Evolutionary conservation across 257 asterid species (phyloP), one percentile per base, ranked within the genome.

Genomic region (Capsicum pubescens): DNA sequence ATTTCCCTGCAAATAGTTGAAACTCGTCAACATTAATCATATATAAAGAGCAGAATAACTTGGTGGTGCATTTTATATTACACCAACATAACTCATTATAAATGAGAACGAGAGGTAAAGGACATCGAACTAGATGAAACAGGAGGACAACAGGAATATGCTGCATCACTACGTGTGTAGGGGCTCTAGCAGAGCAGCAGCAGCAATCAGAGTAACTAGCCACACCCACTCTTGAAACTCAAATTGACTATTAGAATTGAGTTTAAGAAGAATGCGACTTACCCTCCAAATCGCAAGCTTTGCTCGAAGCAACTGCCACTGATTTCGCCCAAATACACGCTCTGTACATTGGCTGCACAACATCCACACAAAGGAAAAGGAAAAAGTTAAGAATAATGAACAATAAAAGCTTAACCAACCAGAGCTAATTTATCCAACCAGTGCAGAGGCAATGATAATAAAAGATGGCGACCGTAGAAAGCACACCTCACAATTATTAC

Each of bases 271-370:
- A 46, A 57, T 54, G 48, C 61, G 50, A 60, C 83, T 88, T 93
- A 95, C 99, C 97, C 89, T 91, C 99, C 98, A 95, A 16, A 91
- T 83, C 32, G 91, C 91, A 76, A 97, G 98, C 91, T 92, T 95
- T 42, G 93, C 80, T 74, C 91, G 88, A 67, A 95, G 94, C 17
- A 84, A 84, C 85, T 88, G 90, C 98, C 97, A 92, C 82, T 92
- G 97, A 69, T 86, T 55, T 70, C 55, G 80, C 79, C 98, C 98
- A 90, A 95, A 97, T 72, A 90, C 91, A 81, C 95, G 96, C 86
- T 93, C 90, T 35, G 21, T 79, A 70, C 92, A 87, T 66, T 91
- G 95, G 88, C 98, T 96, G 89, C 87, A 89, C 42, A 12, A 50
- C 52, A 50, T 21, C 54, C 50, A 72, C 15, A 16, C 36, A 5